Conservation (phyloP, 1,284 basidiomycete genomes). For the Cryptococcus sp. region DNA sequence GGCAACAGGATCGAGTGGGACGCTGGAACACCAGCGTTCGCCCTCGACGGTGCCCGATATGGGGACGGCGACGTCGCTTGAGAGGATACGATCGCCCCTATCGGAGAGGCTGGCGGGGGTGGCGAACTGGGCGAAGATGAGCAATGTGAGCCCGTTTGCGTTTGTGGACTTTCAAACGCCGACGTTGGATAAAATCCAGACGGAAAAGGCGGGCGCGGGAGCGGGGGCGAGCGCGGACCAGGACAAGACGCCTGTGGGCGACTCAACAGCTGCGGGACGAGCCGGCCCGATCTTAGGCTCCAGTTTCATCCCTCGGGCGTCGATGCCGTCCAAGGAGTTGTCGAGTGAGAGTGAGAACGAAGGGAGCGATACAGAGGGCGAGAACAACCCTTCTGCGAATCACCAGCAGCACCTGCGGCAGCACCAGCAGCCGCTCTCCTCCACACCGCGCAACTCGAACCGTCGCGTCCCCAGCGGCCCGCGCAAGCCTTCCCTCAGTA, state of each 20-base stretch:
- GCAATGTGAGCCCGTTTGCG: not conserved
- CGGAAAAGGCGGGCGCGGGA: not conserved
- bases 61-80: not conserved
- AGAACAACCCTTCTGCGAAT: not conserved
- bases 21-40: slow-evolving; percentile 1
- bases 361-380: not conserved
- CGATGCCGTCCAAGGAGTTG: slow-evolving; percentile 14
- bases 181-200: slow-evolving; percentile 9
- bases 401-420: too few species aligned
- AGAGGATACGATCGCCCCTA: slow-evolving; percentile 11
- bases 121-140: not conserved
- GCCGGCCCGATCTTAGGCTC: not conserved
- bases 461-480: slow-evolving; percentile 7
- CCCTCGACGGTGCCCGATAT: slow-evolving; percentile 5
- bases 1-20: too few species aligned
- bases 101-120: slow-evolving; percentile 14
- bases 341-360: slow-evolving; percentile 14
- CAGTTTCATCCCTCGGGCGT: slow-evolving; percentile 5
- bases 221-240: not conserved
- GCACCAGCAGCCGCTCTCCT: not conserved
- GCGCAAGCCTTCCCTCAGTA: slow-evolving; percentile 6
- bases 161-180: slow-evolving; percentile 1
- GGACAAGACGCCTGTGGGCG: slow-evolving; percentile 6
- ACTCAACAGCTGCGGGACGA: not conserved
- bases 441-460: not conserved